These are phyloP conservation scores for Candida ipomoeae DNA, from an alignment of 805 yeast species.

Conservation along the genomic window DNA sequence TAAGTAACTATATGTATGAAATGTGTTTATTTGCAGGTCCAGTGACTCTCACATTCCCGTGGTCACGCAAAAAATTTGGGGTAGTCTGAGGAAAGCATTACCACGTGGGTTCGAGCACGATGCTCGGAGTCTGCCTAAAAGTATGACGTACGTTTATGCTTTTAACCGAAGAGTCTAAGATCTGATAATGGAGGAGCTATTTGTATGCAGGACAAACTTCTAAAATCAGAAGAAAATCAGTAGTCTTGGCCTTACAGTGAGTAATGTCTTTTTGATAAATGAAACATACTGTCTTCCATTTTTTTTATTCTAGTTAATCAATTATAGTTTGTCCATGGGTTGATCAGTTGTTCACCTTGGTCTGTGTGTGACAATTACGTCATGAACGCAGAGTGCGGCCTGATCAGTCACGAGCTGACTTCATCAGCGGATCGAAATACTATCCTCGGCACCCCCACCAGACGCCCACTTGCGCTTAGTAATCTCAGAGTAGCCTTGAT, in stretches of 20 bases:
- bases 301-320: neutral
- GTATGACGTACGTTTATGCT: neutral
- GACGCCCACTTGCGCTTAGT: neutral
- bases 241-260: too few species aligned
- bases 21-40: neutral
- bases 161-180: neutral
- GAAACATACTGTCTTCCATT: neutral
- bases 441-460: neutral
- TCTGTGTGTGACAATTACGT: neutral
- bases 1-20: neutral
- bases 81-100: neutral
- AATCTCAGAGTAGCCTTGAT: neutral
- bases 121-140: neutral
- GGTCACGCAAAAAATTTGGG: neutral
- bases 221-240: too few species aligned
- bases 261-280: too few species aligned
- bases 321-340: neutral
- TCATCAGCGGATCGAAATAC: neutral
- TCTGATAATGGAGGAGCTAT: neutral
- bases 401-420: neutral
- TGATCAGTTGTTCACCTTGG: neutral
- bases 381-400: neutral
- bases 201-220: too few species aligned
- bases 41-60: neutral
- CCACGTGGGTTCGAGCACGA: neutral